A percentile compares a stretch with the other conserved stretches of the same genome.
Evolutionary conservation across 495 filamentous ascomycete genomes (phyloP).

Genomic region (Pyronema domesticum): DNA sequence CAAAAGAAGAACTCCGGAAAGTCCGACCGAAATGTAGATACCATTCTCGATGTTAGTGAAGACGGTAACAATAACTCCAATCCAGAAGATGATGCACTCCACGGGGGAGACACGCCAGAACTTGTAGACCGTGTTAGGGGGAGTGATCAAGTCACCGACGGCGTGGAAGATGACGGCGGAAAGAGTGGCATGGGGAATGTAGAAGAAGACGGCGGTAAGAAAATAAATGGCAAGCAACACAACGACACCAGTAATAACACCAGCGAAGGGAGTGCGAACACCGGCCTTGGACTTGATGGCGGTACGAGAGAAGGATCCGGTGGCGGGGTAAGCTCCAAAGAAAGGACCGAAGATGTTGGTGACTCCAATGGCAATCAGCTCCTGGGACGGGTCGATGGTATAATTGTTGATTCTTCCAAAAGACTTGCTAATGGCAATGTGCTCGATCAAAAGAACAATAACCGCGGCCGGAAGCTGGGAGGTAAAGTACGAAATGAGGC

Average conservation of each 20-base stretch:
- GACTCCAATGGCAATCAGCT: conserved; percentile 87
- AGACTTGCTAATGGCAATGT: conserved; percentile 95
- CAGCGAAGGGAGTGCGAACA: conserved; percentile 81
- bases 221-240: conserved; percentile 93
- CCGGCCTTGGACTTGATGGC: conserved; percentile 97
- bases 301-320: conserved; percentile 91
- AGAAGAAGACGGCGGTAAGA: conserved; percentile 81
- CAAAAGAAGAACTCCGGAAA: conserved; percentile 62
- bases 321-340: conserved; percentile 84
- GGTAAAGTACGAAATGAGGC: conserved; percentile 44
- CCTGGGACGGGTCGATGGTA: conserved; percentile 91
- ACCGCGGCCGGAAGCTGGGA: conserved; percentile 57
- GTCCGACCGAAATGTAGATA: conserved; percentile 67
- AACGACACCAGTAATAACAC: conserved; percentile 72
- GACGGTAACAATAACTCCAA: conserved; percentile 77
- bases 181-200: conserved; percentile 73
- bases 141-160: conserved; percentile 84
- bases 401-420: conserved; percentile 97
- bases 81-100: conserved; percentile 85
- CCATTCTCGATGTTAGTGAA: conserved; percentile 81
- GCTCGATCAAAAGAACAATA: conserved; percentile 89
- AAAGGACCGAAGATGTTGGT: conserved; percentile 86
- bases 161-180: conserved; percentile 95
- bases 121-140: conserved; percentile 83
- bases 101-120: conserved; percentile 89